Conservation (phyloP, 2,329 filamentous ascomycete species). For the Pseudocercospora cruenta region DNA sequence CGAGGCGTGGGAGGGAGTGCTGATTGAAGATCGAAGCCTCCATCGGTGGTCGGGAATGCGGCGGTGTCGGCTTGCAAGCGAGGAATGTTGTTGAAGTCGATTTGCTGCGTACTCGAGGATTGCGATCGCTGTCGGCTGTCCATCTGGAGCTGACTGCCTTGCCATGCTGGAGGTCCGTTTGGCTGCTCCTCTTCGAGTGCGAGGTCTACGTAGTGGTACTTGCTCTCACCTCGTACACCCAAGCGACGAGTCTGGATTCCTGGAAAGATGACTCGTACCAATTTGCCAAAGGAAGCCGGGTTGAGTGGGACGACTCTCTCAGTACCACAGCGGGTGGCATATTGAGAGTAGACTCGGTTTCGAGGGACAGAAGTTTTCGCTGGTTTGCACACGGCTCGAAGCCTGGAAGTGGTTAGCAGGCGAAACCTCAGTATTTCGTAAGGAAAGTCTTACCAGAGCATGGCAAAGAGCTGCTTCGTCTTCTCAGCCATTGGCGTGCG, state of each 20-base stretch:
- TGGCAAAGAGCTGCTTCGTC: conserved; percentile 82
- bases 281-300: conserved; percentile 94
- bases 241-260: conserved; percentile 90
- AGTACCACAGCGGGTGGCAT: conserved; percentile 88
- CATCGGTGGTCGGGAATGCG: conserved; percentile 47
- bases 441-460: conserved; percentile 73
- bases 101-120: conserved; percentile 36
- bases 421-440: neutral
- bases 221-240: conserved; percentile 93
- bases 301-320: conserved; percentile 95
- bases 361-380: conserved; percentile 86
- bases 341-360: conserved; percentile 92
- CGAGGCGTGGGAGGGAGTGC: conserved; percentile 37
- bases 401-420: conserved; percentile 56
- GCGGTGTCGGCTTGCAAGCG: conserved; percentile 54
- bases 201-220: conserved; percentile 83
- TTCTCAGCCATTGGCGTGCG: conserved; percentile 80
- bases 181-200: conserved; percentile 52
- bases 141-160: conserved; percentile 25
- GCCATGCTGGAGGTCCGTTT: conserved; percentile 30
- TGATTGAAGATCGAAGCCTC: conserved; percentile 34
- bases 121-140: conserved; percentile 35
- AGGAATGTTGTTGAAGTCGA: conserved; percentile 47
- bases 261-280: conserved; percentile 94
- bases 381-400: conserved; percentile 71